Evolutionary conservation across 179 eudicot species (phyloP), one percentile per base, ranked within the genome.

Genomic region (Pouteria campechiana): DNA sequence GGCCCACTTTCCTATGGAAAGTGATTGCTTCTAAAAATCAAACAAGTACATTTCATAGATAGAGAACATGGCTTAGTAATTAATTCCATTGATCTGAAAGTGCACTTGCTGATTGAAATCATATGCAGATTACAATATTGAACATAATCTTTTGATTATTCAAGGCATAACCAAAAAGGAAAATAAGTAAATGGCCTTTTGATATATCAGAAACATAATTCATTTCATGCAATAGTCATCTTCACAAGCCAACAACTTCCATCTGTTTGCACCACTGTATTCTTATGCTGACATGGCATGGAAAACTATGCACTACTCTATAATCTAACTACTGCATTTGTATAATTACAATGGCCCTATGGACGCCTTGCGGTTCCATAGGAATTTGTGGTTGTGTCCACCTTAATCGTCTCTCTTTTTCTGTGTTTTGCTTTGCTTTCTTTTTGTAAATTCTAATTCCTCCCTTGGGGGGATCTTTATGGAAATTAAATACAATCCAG

Each of bases 281-380:
- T 67, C 15, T 7, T 29, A 51, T 24, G 41, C 51, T 12, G 70
- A 66, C 64, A 54, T 44, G 28, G 46, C 48, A 48, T 50, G 46
- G 53, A 48, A 40, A 54, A 58, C 48, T 12, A 24, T 55, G 40
- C 41, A 47, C 25, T 15, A 61, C 37, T 72, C 69, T 70, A 62
- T 55, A 69, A 50, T 60, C 45, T 40, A 48, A 25, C 35, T 57
- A 58, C 55, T 52, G 63, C 54, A 23, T 24, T 44, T 50, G 49
- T 55, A 54, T 73, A 64, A 66, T 72, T 75, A 78, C 93, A 78
- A 53, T 51, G 68, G 60, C 48, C 97, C 81, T 65, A 67, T 65
- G 75, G 48, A 11, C 25, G 74, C 93, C 94, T 89, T 81, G 60
- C 82, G 79, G 80, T 74, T 79, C 69, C 95, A 84, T 70, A 72